Percentiles rank a stretch among this genome's conserved stretches.
Conservation (phyloP, 805 yeast genomes). For the Debaryomyces prosopidis region DNA sequence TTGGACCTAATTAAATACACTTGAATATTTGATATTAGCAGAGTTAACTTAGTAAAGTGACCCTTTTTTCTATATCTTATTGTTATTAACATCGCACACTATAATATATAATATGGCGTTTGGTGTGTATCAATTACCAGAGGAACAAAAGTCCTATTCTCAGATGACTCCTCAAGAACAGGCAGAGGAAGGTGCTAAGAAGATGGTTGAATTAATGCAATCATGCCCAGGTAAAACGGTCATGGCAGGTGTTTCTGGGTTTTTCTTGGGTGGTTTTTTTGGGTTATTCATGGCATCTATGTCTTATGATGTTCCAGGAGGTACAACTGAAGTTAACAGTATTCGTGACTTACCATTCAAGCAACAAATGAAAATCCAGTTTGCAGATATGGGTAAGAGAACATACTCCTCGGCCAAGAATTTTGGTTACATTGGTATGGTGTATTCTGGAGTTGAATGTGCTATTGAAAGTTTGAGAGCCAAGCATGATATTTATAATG, state of each 20-base stretch:
- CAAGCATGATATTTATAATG: slow-evolving; percentile 88
- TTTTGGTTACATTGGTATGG: slow-evolving; percentile 90
- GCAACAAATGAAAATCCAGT: slow-evolving; percentile 90
- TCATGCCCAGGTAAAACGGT: slow-evolving; percentile 94
- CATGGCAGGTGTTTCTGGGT: slow-evolving; percentile 92
- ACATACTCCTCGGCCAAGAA: slow-evolving; percentile 89
- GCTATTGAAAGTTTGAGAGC: slow-evolving; percentile 83
- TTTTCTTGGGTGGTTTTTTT: slow-evolving; percentile 91
- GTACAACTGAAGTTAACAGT: slow-evolving; percentile 52
- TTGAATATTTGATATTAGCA: neutral
- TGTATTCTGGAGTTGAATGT: slow-evolving; percentile 92
- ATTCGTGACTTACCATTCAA: slow-evolving; percentile 84
- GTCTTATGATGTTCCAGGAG: slow-evolving; percentile 81
- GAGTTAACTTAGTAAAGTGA: too few species aligned
- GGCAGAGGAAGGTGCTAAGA: slow-evolving; percentile 85
- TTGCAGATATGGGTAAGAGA: slow-evolving; percentile 87
- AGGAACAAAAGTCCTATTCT: slow-evolving; percentile 47
- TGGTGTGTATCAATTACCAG: slow-evolving; percentile 38
- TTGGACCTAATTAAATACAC: neutral
- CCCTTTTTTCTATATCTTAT: too few species aligned
- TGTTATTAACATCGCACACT: too few species aligned
- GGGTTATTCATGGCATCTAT: slow-evolving; percentile 89
- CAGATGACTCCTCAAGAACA: slow-evolving; percentile 91
- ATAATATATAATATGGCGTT: slow-evolving; percentile 13
- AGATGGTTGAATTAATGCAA: slow-evolving; percentile 80